Conservation (phyloP, 768 basidiomycete species). For the Hericium alpestre region DNA sequence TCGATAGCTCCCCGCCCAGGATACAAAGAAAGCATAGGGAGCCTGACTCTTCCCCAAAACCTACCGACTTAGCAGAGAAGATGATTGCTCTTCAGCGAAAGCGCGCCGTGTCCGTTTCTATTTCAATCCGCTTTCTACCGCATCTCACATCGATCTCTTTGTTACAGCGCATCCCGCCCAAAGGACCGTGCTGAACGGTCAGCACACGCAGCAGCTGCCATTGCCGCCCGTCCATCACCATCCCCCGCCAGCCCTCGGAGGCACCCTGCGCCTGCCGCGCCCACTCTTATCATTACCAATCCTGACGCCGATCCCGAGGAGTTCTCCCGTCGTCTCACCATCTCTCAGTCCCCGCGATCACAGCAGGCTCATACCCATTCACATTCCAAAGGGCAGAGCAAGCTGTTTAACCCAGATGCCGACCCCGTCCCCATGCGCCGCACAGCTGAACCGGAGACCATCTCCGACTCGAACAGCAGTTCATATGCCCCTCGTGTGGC, state of each 20-base stretch:
- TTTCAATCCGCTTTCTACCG: not conserved
- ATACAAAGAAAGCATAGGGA: constrained; percentile 24
- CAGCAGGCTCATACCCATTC: constrained; percentile 20
- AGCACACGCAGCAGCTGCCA: constrained; percentile 11
- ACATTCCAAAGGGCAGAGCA: constrained; percentile 26
- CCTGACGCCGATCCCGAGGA: constrained; percentile 60
- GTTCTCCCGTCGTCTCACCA: constrained; percentile 61
- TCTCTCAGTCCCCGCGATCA: constrained; percentile 40
- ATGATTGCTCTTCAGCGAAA: constrained; percentile 60
- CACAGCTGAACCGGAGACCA: constrained; percentile 54
- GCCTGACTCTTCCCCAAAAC: constrained; percentile 23
- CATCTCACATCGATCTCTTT: not conserved
- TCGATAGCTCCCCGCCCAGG: constrained; percentile 12
- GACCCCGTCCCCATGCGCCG: constrained; percentile 52
- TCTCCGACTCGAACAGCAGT: constrained; percentile 46
- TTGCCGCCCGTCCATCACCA: constrained; percentile 21
- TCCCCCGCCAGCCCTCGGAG: constrained; percentile 21
- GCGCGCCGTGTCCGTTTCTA: constrained; percentile 41
- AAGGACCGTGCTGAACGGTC: constrained; percentile 16
- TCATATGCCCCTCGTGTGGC: constrained; percentile 34
- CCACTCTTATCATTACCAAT: constrained; percentile 26
- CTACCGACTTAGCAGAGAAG: constrained; percentile 47
- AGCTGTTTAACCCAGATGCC: constrained; percentile 64
- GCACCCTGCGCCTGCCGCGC: constrained; percentile 32
- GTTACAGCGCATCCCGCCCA: not conserved